A percentile compares a stretch with the other conserved stretches of the same genome.
Evolutionary conservation across 306 rosid species (phyloP).

Genomic region (Casuarina cunninghamiana): DNA sequence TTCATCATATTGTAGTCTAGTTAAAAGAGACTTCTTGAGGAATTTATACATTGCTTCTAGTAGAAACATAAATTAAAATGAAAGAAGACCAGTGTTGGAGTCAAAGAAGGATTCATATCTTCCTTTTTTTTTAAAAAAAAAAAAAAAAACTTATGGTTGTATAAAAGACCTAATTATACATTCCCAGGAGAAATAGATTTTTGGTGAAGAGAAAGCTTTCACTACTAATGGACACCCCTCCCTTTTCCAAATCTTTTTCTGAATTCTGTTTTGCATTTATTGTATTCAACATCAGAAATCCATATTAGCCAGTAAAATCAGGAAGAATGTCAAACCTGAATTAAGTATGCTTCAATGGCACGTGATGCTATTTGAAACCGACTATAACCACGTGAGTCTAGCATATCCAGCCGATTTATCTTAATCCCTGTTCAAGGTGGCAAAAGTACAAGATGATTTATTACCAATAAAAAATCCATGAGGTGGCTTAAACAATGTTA

Average conservation of each 20-base stretch:
- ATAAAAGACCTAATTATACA: too few species aligned
- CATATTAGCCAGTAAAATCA: background rate
- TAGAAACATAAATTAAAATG: too few species aligned
- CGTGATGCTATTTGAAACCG: constrained; percentile 64
- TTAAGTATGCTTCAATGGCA: constrained; percentile 85
- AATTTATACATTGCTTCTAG: constrained; percentile 2
- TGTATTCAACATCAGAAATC: constrained; percentile 17
- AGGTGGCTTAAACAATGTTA: constrained; percentile 20
- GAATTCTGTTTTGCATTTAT: too few species aligned
- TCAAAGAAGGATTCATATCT: too few species aligned
- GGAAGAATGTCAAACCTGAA: constrained; percentile 60
- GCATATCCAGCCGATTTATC: constrained; percentile 63
- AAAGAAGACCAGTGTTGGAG: too few species aligned
- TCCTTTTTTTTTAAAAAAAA: too few species aligned
- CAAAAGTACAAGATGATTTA: constrained; percentile 10
- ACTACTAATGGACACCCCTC: too few species aligned
- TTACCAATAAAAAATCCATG: constrained; percentile 11
- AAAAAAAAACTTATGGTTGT: too few species aligned
- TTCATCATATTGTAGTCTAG: constrained; percentile 9
- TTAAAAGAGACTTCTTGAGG: background rate
- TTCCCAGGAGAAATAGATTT: too few species aligned
- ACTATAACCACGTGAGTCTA: constrained; percentile 63
- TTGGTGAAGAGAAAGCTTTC: too few species aligned
- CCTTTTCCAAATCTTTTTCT: too few species aligned
- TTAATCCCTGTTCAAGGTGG: constrained; percentile 54